Percentiles rank a stretch among this genome's conserved stretches.
phyloP scores from a whole-genome alignment of 169 alveolate genomes.

The Cryptosporidium parvum region DNA sequence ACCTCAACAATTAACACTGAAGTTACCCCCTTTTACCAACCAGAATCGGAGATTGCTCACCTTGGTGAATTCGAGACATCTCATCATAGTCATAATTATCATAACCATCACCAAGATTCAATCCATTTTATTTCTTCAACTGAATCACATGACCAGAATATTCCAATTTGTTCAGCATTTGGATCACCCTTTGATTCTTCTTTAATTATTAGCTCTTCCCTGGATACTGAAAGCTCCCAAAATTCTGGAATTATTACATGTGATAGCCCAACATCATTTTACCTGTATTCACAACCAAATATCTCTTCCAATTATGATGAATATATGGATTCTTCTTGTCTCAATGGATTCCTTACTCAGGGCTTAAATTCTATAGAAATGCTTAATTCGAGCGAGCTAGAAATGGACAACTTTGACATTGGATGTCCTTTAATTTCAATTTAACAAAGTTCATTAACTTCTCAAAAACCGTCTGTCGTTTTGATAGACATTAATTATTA shows the following conservation, averaged over 20 bases:
- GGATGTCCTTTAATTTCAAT: constrained; percentile 70
- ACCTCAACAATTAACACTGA: constrained; percentile 5
- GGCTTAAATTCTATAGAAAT: constrained; percentile 49
- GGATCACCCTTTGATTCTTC: constrained; percentile 49
- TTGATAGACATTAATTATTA: background rate
- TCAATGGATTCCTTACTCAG: constrained; percentile 38
- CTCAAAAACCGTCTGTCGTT: background rate
- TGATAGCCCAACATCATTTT: constrained; percentile 52
- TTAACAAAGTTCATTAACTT: background rate
- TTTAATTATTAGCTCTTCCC: constrained; percentile 1
- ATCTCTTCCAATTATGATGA: constrained; percentile 32
- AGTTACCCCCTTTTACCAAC: constrained; percentile 54
- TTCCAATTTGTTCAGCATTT: constrained; percentile 7
- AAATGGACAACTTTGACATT: constrained; percentile 44
- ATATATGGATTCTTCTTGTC: constrained; percentile 35
- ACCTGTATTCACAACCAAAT: constrained; percentile 22
- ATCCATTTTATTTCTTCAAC: background rate
- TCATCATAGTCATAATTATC: background rate
- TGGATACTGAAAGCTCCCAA: constrained; percentile 17
- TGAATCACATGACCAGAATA: constrained; percentile 12
- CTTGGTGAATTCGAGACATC: constrained; percentile 15
- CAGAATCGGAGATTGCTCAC: constrained; percentile 31
- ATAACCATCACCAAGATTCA: constrained; percentile 21
- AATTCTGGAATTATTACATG: background rate
- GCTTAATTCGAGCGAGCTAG: constrained; percentile 38